Evolutionary conservation across 2,329 filamentous ascomycete genomes (phyloP).

Genomic region (Apiospora malaysiana): DNA sequence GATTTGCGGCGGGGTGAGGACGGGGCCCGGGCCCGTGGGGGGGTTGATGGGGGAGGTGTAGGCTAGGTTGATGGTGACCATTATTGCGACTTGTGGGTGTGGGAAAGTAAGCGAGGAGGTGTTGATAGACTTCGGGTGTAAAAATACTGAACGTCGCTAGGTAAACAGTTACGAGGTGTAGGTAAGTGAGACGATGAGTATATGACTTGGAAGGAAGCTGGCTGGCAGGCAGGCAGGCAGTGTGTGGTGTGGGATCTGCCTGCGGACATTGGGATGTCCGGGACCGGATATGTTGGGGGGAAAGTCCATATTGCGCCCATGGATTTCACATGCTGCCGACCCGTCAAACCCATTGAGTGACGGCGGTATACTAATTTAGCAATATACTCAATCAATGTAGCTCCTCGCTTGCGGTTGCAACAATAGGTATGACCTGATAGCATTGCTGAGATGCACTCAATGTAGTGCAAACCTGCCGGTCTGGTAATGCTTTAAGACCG

Average conservation of each 20-base stretch:
- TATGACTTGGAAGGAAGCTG: background rate
- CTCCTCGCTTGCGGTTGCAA: no score
- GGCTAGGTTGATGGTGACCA: constrained; percentile 42
- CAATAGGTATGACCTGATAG: no score
- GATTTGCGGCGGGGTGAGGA: constrained; percentile 40
- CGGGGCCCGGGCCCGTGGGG: constrained; percentile 35
- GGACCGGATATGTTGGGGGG: background rate
- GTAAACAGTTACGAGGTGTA: no score
- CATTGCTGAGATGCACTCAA: no score
- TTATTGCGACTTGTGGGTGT: constrained; percentile 30
- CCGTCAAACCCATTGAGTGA: background rate
- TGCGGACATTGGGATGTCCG: background rate
- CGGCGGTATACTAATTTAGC: no score
- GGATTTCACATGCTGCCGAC: background rate
- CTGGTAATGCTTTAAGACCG: background rate
- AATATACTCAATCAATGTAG: no score
- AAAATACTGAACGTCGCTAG: no score
- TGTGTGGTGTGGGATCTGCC: background rate
- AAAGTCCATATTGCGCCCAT: background rate
- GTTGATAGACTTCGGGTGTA: no score
- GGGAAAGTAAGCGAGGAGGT: background rate
- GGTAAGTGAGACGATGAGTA: background rate
- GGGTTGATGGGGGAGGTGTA: constrained; percentile 46
- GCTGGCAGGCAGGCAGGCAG: no score
- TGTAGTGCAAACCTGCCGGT: no score